Evolutionary conservation across 495 filamentous ascomycete species (phyloP).

Genomic region (Podospora conica): DNA sequence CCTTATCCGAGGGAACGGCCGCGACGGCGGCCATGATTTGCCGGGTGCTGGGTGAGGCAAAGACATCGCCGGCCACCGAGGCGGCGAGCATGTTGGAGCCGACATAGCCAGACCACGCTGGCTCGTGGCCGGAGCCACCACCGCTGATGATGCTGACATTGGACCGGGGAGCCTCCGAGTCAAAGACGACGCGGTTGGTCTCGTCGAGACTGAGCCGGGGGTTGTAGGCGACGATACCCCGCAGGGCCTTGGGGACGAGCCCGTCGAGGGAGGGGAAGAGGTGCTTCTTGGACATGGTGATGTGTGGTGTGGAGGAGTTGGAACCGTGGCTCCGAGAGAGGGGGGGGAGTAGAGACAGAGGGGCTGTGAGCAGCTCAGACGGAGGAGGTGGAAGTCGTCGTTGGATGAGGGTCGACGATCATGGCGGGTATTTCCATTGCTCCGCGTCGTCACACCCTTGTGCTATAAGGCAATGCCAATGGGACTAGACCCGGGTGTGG

Average conservation of each 20-base stretch:
- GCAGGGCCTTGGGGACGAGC: conserved; percentile 51
- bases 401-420: not conserved
- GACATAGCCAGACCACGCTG: conserved; percentile 59
- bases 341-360: not conserved
- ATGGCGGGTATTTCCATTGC: conserved; percentile 2
- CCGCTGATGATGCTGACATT: conserved; percentile 55
- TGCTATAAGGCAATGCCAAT: conserved; percentile 13
- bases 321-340: not conserved
- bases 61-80: conserved; percentile 55
- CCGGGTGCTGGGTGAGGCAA: conserved; percentile 55
- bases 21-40: conserved; percentile 55
- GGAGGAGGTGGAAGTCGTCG: not conserved
- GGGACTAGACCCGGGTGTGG: conserved; percentile 17
- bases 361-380: not conserved
- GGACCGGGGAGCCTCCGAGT: conserved; percentile 43
- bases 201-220: conserved; percentile 51
- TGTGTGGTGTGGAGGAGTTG: not conserved
- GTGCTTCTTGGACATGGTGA: conserved; percentile 41
- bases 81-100: conserved; percentile 55
- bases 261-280: conserved; percentile 42
- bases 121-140: conserved; percentile 57
- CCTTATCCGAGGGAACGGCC: conserved; percentile 49
- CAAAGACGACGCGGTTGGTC: conserved; percentile 51
- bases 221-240: conserved; percentile 52
- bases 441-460: conserved; percentile 11